Conservation (phyloP, 495 filamentous ascomycete genomes). For the Durotheca rogersii region DNA sequence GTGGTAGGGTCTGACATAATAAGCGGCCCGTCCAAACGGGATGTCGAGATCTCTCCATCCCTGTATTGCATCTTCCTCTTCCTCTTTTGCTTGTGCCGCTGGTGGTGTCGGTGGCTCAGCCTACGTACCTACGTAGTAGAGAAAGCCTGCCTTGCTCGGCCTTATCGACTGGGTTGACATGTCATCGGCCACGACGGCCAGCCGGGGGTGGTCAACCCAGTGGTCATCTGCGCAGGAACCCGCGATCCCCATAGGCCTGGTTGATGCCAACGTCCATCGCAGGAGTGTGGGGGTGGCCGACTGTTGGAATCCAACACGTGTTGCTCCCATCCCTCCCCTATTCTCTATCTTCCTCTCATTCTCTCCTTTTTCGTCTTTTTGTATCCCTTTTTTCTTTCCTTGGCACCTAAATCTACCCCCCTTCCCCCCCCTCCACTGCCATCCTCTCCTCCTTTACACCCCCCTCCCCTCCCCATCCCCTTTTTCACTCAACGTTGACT, state of each 20-base stretch:
- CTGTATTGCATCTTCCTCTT: too few species aligned
- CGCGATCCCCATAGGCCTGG: constrained; percentile 36
- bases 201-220: constrained; percentile 21
- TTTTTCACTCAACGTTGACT: background rate
- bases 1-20: constrained; percentile 36
- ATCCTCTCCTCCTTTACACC: too few species aligned
- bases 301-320: constrained; percentile 19
- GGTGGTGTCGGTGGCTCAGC: too few species aligned
- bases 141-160: constrained; percentile 21
- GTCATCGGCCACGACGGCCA: constrained; percentile 30
- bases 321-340: constrained; percentile 13
- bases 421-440: too few species aligned
- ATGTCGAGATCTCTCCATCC: too few species aligned
- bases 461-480: background rate
- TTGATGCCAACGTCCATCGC: constrained; percentile 19
- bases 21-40: constrained; percentile 33
- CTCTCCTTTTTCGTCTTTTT: too few species aligned
- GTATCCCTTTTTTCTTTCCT: too few species aligned
- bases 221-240: constrained; percentile 42
- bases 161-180: constrained; percentile 31
- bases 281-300: constrained; percentile 22
- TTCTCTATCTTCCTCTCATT: too few species aligned
- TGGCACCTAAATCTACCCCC: too few species aligned
- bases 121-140: too few species aligned
- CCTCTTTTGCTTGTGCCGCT: too few species aligned